Evolutionary conservation across 1,139 yeast genomes (phyloP), one percentile per base, ranked within the genome.

Genomic region (Taphrina confusa): DNA sequence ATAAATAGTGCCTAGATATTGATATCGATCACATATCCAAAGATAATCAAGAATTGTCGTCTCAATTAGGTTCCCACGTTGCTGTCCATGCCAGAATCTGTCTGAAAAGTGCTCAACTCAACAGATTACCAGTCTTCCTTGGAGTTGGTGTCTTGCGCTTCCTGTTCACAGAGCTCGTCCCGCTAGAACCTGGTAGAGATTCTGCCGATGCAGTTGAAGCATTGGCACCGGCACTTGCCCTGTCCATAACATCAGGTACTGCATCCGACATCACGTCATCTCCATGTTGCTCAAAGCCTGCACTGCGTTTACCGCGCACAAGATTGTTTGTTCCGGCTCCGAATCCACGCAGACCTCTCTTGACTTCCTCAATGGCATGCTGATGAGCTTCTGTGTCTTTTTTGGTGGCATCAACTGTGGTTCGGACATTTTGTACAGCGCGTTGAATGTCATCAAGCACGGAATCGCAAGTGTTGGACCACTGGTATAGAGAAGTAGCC

Each of bases 111-210:
- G n/a, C n/a, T n/a, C n/a, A n/a, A n/a, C n/a, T n/a, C n/a, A n/a
- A n/a, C n/a, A n/a, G n/a, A n/a, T n/a, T n/a, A n/a, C 16, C 47
- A 25, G 20, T 1, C 20, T 27, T 23, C 20, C 20, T 42, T 8
- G 47, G 47, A 23, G 31, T 27, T 4, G 50, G 50, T 12, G 34
- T 45, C 37, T 45, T 45, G 37, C 50, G 50, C 30, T 45, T 45
- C 11, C 50, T 27, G 12, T 22, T 45, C 23, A 23, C 2, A n/a
- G 47, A 9, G 44, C 8, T 22, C 25, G 14, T 33, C 18, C 37
- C 37, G 11, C n/a, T 18, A 9, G 25, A 16, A n/a, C 25, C 25
- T 28, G 33, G 8, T 37, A n/a, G n/a, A n/a, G 25, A 18, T 5
- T 16, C 42, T 18, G 42, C 23, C 4, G 42, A 3, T 8, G n/a